Evolutionary conservation across 1,139 yeast genomes (phyloP), one percentile per base, ranked within the genome.

Genomic region (Casaregolazyma lundiana): DNA sequence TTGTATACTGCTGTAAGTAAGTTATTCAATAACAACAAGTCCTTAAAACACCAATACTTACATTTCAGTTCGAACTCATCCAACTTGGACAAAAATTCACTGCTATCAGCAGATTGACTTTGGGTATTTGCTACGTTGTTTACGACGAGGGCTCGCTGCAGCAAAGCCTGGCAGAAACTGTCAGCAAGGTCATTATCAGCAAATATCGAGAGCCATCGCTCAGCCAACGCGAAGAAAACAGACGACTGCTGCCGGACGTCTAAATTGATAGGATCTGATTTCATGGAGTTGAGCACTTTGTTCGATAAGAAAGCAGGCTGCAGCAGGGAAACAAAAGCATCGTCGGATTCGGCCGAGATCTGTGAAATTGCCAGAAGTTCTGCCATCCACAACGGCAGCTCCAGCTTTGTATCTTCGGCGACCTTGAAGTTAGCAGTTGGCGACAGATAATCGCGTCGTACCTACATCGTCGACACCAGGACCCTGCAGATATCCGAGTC

Each of bases 321-420:
- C 19, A 78, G 64, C 43, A 89, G 68, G 43, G 81, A 81, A 3
- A 89, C 70, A 56, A 88, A 84, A n/a, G 86, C 77, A 9, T 70
- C 69, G 6, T 74, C 66, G 8, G 70, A 68, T 18, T 64, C 66
- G n/a, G 38, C n/a, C 9, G 65, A 58, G 15, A 61, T 57, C 6
- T 61, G 63, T 34, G 56, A 59, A 6, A 57, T 63, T 4, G 95
- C 96, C 37, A 92, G 67, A 3, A 85, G 76, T 53, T 81, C 82
- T 0, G 96, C 95, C 41, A 92, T 67, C 98, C 98, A 92, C 29
- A 89, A 65, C 1, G 98, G 97, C 36, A 92, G 71, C 50, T 86
- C 94, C 4, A 88, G 62, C 58, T 81, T 81, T 1, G 95, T 74
- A 38, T 81, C 83, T 56, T 79, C 74, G 47, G 71, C 69, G 15